Conservation (phyloP, 495 filamentous ascomycete species). For the Staphylotrichum tortipilum region DNA sequence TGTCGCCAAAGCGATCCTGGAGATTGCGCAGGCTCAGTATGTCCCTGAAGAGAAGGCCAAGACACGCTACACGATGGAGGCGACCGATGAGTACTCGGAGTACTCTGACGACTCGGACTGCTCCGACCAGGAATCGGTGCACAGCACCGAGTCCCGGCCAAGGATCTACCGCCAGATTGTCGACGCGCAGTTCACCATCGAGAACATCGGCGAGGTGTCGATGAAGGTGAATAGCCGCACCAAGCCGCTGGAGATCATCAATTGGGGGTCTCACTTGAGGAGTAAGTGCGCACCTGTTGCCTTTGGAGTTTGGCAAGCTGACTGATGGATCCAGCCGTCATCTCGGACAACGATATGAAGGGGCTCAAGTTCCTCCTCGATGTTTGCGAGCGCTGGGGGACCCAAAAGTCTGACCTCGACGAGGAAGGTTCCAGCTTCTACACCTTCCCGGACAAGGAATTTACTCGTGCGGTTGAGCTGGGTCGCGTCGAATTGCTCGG, state of each 20-base stretch:
- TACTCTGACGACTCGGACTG: conserved; percentile 11
- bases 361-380: conserved; percentile 33
- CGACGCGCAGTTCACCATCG: conserved; percentile 57
- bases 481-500: conserved; percentile 35
- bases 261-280: conserved; percentile 10
- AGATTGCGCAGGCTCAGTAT: conserved; percentile 60
- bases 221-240: conserved; percentile 53
- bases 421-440: conserved; percentile 25
- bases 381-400: conserved; percentile 19
- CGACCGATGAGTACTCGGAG: conserved; percentile 21
- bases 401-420: conserved; percentile 17
- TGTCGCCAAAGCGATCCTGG: conserved; percentile 53
- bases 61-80: conserved; percentile 42
- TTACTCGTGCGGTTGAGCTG: conserved; percentile 20
- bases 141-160: conserved; percentile 23
- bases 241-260: conserved; percentile 41
- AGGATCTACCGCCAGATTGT: conserved; percentile 44
- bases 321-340: conserved; percentile 23
- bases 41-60: conserved; percentile 36
- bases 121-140: conserved; percentile 18
- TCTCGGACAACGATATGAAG: conserved; percentile 25
- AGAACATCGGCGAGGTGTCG: conserved; percentile 57
- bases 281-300: neutral
- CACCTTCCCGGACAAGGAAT: conserved; percentile 24
- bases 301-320: neutral